Evolutionary conservation across 768 basidiomycete species (phyloP), one percentile per base, ranked within the genome.

Genomic region (Pisolithus sp.): DNA sequence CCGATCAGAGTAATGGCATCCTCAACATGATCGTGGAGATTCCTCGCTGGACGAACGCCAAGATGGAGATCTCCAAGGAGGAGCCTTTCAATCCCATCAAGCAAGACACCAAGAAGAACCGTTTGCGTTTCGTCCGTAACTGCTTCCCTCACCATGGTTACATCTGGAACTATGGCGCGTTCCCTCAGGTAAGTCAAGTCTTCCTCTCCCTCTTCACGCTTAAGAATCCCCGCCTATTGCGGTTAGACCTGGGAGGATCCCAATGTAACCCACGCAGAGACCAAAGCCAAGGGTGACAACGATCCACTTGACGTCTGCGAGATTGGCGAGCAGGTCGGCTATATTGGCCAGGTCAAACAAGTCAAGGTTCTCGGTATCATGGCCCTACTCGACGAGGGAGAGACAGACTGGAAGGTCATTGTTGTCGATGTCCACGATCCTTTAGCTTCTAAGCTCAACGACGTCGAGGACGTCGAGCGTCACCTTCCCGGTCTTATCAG

Each of bases 111-210:
- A 98, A 96, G 77, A 93, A 91, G 74, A 92, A 92, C 63, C 90
- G 88, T 66, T 75, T 98, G 70, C 89, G 96, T 63, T 98, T 79
- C 72, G 96, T 99, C 60, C 87, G 96, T 74, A 98, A 98, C 81
- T 98, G 96, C 74, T 99, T 99, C 89, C 96, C 96, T 61, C 96
- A 99, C 78, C 94, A 98, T 68, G 95, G 96, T 36, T 94, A 97
- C 79, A 93, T 99, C 78, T 99, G 96, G 96, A 99, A 99, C 80
- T 99, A 99, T 66, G 95, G 95, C 63, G 93, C 94, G 53, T 96
- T 99, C 83, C 95, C 95, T 55, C 93, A 95, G 82, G 93, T 86
- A 51, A 45, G 82, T 39, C 38, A 9, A 18, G 34, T 39, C 5
- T 15, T 43, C 17, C 8, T 9, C 41, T 3, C 38, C 28, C 9